Percentiles rank a stretch among this genome's conserved stretches.
Evolutionary conservation across 345 rosid species (phyloP).

Genomic region (Heritiera fomes): DNA sequence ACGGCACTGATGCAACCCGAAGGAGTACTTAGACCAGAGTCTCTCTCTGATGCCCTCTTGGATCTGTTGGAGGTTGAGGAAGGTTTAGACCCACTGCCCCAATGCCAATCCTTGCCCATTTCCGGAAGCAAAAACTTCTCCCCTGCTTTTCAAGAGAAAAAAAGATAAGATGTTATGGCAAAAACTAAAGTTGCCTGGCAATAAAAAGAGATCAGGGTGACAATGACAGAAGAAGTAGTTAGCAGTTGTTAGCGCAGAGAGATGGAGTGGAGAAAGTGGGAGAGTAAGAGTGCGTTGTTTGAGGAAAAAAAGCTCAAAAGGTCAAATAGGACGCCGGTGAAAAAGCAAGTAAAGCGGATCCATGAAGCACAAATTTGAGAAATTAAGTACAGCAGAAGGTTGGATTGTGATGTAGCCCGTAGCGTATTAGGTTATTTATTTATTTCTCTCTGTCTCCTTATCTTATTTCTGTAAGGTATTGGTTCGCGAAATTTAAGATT

Average conservation of each 20-base stretch:
- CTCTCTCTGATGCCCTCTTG: slow-evolving; percentile 29
- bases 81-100: slow-evolving; percentile 33
- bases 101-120: slow-evolving; percentile 64
- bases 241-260: slow-evolving; percentile 16
- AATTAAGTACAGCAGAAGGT: slow-evolving; percentile 16
- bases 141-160: background rate
- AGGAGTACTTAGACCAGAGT: slow-evolving; percentile 17
- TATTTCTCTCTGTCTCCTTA: too few species aligned
- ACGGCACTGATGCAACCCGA: slow-evolving; percentile 82
- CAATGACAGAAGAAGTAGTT: slow-evolving; percentile 24
- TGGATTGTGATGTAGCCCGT: background rate
- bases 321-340: slow-evolving; percentile 14
- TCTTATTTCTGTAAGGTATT: too few species aligned
- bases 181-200: background rate
- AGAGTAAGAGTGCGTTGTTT: background rate
- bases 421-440: background rate
- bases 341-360: slow-evolving; percentile 47
- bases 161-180: background rate
- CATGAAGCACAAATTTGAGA: slow-evolving; percentile 38
- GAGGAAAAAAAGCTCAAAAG: slow-evolving; percentile 15
- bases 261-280: background rate
- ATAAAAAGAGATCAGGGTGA: slow-evolving; percentile 21
- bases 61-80: slow-evolving; percentile 40
- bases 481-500: too few species aligned
- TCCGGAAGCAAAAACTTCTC: background rate